Conservation (phyloP, 1,284 basidiomycete species). For the Boletus mariae region DNA sequence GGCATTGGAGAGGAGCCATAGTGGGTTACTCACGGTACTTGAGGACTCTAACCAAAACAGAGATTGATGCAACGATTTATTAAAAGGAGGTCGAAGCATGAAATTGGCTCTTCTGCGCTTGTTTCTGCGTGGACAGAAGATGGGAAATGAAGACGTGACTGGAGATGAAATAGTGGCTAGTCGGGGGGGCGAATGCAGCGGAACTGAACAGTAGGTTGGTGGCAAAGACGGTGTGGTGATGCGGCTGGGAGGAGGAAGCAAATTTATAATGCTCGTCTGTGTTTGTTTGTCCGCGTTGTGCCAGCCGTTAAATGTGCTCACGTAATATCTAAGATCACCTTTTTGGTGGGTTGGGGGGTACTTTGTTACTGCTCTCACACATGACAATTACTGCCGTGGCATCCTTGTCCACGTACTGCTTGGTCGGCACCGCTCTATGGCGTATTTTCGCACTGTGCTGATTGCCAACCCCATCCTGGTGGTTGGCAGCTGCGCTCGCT, state of each 20-base stretch:
- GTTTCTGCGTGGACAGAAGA: slow-evolving; percentile 78
- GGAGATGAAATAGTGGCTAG: slow-evolving; percentile 62
- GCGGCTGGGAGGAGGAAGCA: slow-evolving; percentile 12
- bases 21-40: slow-evolving; percentile 49
- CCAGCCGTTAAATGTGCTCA: not conserved
- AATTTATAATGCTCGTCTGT: slow-evolving; percentile 27
- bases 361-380: too few relatives aligned
- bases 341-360: not conserved
- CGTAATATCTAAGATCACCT: not conserved
- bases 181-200: not conserved
- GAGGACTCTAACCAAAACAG: slow-evolving; percentile 52
- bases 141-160: slow-evolving; percentile 37
- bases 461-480: not conserved
- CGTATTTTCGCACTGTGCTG: too few relatives aligned
- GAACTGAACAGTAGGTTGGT: not conserved
- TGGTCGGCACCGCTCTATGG: not conserved
- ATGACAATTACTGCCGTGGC: too few relatives aligned
- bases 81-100: slow-evolving; percentile 85
- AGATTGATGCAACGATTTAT: slow-evolving; percentile 62
- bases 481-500: not conserved
- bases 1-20: not conserved
- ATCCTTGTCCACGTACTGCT: too few relatives aligned
- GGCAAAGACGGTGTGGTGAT: not conserved
- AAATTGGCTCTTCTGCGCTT: slow-evolving; percentile 43
- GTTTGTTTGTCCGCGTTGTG: slow-evolving; percentile 24